phyloP scores from a whole-genome alignment of 495 filamentous ascomycete genomes.

The Polyplosphaeria fusca region DNA sequence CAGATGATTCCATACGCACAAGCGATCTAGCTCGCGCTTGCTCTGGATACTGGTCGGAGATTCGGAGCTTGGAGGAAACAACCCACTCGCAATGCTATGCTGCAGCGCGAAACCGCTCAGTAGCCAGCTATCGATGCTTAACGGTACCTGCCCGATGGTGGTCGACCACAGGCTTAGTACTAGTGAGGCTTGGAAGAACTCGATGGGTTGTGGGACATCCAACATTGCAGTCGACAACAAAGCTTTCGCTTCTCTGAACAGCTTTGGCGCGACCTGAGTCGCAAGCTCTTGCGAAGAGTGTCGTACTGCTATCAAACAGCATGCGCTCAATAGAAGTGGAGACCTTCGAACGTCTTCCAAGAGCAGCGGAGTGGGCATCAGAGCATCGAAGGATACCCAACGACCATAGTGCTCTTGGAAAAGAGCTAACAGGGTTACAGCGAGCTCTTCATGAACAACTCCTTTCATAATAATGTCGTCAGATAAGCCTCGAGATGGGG shows the following conservation, averaged over 20 bases:
- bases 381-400: constrained; percentile 45
- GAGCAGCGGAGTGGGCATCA: constrained; percentile 32
- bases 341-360: constrained; percentile 40
- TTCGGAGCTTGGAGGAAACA: constrained; percentile 36
- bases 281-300: constrained; percentile 46
- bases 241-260: constrained; percentile 44
- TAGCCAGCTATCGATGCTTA: constrained; percentile 51
- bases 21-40: constrained; percentile 35
- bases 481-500: constrained; percentile 43
- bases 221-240: constrained; percentile 42
- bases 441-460: constrained; percentile 9
- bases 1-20: constrained; percentile 50
- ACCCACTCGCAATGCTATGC: constrained; percentile 43
- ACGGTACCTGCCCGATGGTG: constrained; percentile 47
- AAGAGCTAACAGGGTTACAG: constrained; percentile 32
- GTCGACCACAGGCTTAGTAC: constrained; percentile 50
- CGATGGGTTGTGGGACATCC: constrained; percentile 42
- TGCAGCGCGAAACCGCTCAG: constrained; percentile 49
- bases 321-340: constrained; percentile 45
- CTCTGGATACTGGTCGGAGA: background rate
- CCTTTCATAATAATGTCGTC: constrained; percentile 33
- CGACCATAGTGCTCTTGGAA: constrained; percentile 45
- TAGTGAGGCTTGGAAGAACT: constrained; percentile 48
- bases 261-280: constrained; percentile 40
- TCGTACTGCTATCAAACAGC: constrained; percentile 47